A percentile compares a stretch with the other conserved stretches of the same genome.
These are phyloP conservation scores for Helichrysum umbraculigerum DNA, from an alignment of 129 eudicot species.

Conservation along the genomic window DNA sequence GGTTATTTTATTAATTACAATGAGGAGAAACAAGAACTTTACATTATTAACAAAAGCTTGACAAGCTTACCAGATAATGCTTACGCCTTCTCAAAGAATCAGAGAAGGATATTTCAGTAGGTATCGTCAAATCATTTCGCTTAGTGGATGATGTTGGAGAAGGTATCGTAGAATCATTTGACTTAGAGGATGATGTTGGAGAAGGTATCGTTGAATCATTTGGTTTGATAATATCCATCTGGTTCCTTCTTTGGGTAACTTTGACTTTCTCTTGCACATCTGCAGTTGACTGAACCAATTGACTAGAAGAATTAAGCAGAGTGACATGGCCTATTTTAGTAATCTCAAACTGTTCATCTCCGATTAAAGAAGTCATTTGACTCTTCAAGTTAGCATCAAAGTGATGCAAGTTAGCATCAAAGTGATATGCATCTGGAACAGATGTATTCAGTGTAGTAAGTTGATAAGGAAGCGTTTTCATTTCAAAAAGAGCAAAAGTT, in stretches of 20 bases:
- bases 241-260: conserved; percentile 30
- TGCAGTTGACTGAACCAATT: conserved; percentile 28
- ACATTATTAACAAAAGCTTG: conserved; percentile 7
- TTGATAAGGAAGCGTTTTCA: conserved; percentile 62
- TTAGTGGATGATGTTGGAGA: conserved; percentile 32
- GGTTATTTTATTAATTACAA: neutral
- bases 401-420: conserved; percentile 35
- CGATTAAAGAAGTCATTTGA: conserved; percentile 30
- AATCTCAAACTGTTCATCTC: conserved; percentile 27
- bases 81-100: conserved; percentile 36
- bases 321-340: conserved; percentile 25
- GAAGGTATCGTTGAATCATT: conserved; percentile 30
- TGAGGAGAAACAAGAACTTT: conserved; percentile 6
- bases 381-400: conserved; percentile 34
- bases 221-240: conserved; percentile 21
- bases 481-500: conserved; percentile 52
- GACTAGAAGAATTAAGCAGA: conserved; percentile 42
- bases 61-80: conserved; percentile 45
- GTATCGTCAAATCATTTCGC: conserved; percentile 20
- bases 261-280: conserved; percentile 37
- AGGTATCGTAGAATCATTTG: conserved; percentile 24
- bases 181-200: conserved; percentile 27
- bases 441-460: conserved; percentile 33
- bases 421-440: conserved; percentile 36
- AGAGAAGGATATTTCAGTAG: conserved; percentile 32